These are phyloP conservation scores for Saccharomyces jurei DNA, from an alignment of 805 yeast species.

Conservation along the genomic window DNA sequence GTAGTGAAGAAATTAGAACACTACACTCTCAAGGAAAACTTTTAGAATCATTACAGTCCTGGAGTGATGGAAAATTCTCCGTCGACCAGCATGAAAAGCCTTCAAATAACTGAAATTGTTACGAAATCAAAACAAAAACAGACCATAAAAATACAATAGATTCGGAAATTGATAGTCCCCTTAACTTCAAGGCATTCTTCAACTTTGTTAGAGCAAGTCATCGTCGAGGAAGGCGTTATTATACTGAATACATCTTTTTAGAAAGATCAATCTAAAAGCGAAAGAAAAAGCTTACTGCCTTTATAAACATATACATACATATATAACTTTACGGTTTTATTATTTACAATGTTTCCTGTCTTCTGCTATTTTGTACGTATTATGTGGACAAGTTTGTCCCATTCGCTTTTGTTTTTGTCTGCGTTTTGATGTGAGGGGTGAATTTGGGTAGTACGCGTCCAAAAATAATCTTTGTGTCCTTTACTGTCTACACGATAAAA, in stretches of 20 bases:
- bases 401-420: background rate
- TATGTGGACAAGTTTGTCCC: background rate
- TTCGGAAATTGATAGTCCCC: background rate
- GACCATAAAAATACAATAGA: background rate
- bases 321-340: background rate
- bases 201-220: background rate
- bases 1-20: conserved; percentile 69
- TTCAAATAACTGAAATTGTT: conserved; percentile 13
- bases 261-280: background rate
- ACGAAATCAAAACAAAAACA: background rate
- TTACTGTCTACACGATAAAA: background rate
- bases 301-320: background rate
- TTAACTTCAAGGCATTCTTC: background rate
- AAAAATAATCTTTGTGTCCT: background rate
- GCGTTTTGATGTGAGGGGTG: no score
- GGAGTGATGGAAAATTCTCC: conserved; percentile 18
- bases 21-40: conserved; percentile 54
- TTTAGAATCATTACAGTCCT: conserved; percentile 37
- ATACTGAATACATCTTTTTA: background rate
- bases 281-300: background rate
- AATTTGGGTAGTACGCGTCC: background rate
- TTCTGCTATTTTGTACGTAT: background rate
- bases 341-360: background rate
- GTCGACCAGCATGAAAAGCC: conserved; percentile 15
- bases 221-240: background rate